These are phyloP conservation scores for Dictyostelium purpureum DNA, from an alignment of 78 protist genomes.

Conservation along the genomic window DNA sequence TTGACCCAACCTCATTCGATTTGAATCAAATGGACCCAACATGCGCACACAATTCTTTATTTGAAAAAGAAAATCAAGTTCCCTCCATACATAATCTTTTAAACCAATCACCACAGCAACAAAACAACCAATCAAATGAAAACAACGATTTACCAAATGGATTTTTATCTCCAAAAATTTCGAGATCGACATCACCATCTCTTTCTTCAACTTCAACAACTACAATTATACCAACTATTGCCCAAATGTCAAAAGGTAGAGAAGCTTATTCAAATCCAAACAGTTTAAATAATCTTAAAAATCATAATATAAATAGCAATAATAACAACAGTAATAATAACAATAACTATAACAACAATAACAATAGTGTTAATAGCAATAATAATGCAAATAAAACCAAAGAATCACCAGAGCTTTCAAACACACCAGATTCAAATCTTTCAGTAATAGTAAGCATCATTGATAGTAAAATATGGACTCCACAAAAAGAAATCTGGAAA, in stretches of 20 bases:
- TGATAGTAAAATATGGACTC: slow-evolving; percentile 45
- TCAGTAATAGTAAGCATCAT: slow-evolving; percentile 42
- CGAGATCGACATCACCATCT: slow-evolving; percentile 16
- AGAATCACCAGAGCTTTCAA: slow-evolving; percentile 38
- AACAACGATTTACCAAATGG: slow-evolving; percentile 15
- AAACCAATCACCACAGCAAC: too few species aligned
- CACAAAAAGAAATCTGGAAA: slow-evolving; percentile 49
- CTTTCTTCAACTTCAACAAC: not conserved
- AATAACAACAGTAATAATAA: not conserved
- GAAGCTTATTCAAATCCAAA: not conserved
- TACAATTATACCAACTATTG: too few species aligned
- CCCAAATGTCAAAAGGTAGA: not conserved
- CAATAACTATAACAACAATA: not conserved
- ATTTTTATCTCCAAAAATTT: slow-evolving; percentile 34
- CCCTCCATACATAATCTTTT: not conserved
- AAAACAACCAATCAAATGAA: not conserved
- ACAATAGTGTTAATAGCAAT: not conserved
- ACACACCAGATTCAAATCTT: slow-evolving; percentile 26
- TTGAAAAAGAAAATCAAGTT: not conserved
- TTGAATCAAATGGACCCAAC: not conserved
- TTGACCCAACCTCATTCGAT: slow-evolving; percentile 17
- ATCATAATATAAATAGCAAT: not conserved
- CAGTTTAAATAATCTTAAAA: not conserved
- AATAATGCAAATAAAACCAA: not conserved
- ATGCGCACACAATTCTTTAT: too few species aligned